These are phyloP conservation scores for Pistacia vera DNA, from an alignment of 345 rosid genomes.

Conservation along the genomic window DNA sequence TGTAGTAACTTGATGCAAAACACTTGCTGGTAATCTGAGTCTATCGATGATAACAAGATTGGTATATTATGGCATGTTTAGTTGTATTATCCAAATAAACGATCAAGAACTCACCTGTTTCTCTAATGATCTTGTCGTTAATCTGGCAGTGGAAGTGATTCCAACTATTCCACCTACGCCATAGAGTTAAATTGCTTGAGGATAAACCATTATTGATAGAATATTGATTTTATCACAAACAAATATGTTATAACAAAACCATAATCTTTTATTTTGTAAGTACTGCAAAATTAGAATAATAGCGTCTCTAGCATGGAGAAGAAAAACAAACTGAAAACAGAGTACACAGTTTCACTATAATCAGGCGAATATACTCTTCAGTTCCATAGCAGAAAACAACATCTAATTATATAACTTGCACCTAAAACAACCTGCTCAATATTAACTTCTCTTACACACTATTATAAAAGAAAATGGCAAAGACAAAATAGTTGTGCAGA, in stretches of 20 bases:
- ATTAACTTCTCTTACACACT: not conserved
- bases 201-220: not conserved
- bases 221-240: not conserved
- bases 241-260: not conserved
- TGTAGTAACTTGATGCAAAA: not conserved
- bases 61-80: not conserved
- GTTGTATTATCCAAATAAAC: not conserved
- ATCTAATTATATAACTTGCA: not conserved
- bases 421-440: not conserved
- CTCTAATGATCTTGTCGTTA: slow-evolving; percentile 9
- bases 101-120: slow-evolving; percentile 4
- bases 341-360: too few species aligned
- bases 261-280: too few species aligned
- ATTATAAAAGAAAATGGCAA: not conserved
- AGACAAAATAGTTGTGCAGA: too few species aligned
- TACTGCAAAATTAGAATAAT: too few species aligned
- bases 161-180: slow-evolving; percentile 21
- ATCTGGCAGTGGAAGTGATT: slow-evolving; percentile 26
- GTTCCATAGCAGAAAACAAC: too few species aligned
- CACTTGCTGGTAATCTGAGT: not conserved
- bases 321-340: too few species aligned
- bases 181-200: not conserved
- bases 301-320: too few species aligned
- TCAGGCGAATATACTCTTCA: too few species aligned
- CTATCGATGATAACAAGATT: too few species aligned